A percentile compares a stretch with the other conserved stretches of the same genome.
Evolutionary conservation across 768 basidiomycete species (phyloP).

Genomic region (Peribolospora baueri): DNA sequence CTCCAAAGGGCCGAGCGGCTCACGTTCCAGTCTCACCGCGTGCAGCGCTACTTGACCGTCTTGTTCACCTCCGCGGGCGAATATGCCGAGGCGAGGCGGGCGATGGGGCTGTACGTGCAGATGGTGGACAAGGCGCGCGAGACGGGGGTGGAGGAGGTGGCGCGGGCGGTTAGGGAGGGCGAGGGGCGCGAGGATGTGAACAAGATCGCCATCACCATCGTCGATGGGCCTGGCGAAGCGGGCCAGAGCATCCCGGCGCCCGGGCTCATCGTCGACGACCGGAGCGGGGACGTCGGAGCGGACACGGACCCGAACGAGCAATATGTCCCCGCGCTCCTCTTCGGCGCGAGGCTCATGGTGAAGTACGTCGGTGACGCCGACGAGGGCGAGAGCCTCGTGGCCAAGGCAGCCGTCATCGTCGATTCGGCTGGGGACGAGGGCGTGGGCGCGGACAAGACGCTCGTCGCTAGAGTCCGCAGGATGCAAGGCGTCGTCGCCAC

Average conservation of each 20-base stretch:
- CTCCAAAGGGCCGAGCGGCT: too few relatives aligned
- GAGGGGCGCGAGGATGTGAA: background rate
- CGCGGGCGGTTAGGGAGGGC: slow-evolving; percentile 4
- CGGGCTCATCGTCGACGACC: slow-evolving; percentile 1
- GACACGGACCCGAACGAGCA: slow-evolving; percentile 38
- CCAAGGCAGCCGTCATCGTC: slow-evolving; percentile 15
- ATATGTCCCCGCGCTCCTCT: slow-evolving; percentile 55
- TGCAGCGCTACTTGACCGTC: slow-evolving; percentile 64
- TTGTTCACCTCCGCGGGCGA: slow-evolving; percentile 34
- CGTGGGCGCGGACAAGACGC: slow-evolving; percentile 2
- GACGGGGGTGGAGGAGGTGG: slow-evolving; percentile 24
- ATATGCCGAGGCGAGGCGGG: slow-evolving; percentile 42
- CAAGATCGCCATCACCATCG: background rate
- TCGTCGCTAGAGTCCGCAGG: slow-evolving; percentile 17
- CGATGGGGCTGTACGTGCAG: slow-evolving; percentile 55
- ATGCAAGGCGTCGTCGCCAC: slow-evolving; percentile 40
- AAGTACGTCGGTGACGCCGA: slow-evolving; percentile 29
- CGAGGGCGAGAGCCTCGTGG: slow-evolving; percentile 38
- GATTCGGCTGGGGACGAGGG: background rate
- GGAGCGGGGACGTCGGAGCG: slow-evolving; percentile 10
- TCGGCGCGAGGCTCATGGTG: slow-evolving; percentile 57
- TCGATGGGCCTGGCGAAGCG: too few relatives aligned
- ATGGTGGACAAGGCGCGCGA: slow-evolving; percentile 62
- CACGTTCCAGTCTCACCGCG: slow-evolving; percentile 72
- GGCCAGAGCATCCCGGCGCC: too few relatives aligned